Conservation (phyloP, 176 grass and related monocot species). For the Guadua angustifolia region DNA sequence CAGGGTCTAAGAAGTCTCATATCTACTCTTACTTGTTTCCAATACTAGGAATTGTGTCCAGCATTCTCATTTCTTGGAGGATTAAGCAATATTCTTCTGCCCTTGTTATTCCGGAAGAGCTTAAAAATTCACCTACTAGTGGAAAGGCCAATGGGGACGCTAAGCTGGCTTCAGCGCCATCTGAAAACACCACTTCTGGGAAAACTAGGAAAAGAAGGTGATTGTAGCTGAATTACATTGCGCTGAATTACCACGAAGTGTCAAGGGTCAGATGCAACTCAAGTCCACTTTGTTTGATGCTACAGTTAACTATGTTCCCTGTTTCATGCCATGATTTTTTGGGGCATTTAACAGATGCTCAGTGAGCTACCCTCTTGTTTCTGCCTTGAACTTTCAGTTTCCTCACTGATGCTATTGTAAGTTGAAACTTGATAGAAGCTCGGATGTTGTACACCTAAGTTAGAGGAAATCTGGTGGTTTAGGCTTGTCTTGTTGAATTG, state of each 20-base stretch:
- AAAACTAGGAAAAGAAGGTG: conserved; percentile 49
- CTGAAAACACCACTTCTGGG: conserved; percentile 23
- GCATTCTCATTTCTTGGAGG: conserved; percentile 89
- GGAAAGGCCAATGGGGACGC: conserved; percentile 26
- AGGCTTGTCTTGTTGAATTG: conserved; percentile 18
- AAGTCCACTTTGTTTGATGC: not conserved
- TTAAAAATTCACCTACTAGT: conserved; percentile 25
- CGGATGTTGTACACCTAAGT: conserved; percentile 35
- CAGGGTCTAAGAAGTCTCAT: conserved; percentile 72
- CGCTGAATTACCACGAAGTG: not conserved
- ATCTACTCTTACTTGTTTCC: conserved; percentile 78
- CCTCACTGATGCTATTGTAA: conserved; percentile 27
- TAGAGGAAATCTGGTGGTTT: conserved; percentile 29
- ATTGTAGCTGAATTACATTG: not conserved
- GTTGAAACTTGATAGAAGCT: conserved; percentile 26
- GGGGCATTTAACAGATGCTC: conserved; percentile 30
- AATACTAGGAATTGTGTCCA: conserved; percentile 75
- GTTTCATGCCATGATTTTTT: conserved; percentile 51
- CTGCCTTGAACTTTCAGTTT: not conserved
- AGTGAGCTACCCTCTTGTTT: not conserved
- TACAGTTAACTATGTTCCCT: conserved; percentile 29
- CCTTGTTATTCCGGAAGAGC: conserved; percentile 62
- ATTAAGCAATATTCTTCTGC: conserved; percentile 88
- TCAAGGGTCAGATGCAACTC: conserved; percentile 7
- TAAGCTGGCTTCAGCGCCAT: conserved; percentile 9